Evolutionary conservation across 805 yeast genomes (phyloP).

Genomic region (Kodamaea sagamina): DNA sequence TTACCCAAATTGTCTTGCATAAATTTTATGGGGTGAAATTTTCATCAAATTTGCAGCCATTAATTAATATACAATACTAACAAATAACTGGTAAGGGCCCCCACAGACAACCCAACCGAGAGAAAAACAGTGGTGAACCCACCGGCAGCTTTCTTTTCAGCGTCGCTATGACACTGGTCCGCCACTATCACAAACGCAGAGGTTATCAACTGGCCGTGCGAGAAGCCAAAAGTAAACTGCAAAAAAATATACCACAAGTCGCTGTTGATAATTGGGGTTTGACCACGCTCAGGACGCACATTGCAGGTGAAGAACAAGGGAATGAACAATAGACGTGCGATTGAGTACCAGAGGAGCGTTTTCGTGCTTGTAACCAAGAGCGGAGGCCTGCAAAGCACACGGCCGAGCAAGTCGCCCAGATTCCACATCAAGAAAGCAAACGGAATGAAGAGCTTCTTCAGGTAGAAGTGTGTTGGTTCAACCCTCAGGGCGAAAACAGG

Average conservation of each 20-base stretch:
- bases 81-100: constrained; percentile 62
- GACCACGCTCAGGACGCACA: constrained; percentile 39
- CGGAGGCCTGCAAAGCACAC: constrained; percentile 54
- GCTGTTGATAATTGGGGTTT: constrained; percentile 45
- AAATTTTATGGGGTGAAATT: too few relatives aligned
- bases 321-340: constrained; percentile 57
- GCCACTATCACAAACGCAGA: constrained; percentile 78
- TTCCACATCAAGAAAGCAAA: constrained; percentile 85
- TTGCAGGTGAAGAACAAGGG: constrained; percentile 76
- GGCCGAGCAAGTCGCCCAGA: constrained; percentile 79
- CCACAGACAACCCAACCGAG: constrained; percentile 75
- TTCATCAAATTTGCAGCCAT: not conserved
- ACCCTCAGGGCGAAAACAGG: constrained; percentile 86
- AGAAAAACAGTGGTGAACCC: constrained; percentile 84
- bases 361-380: constrained; percentile 44
- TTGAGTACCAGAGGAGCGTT: constrained; percentile 53
- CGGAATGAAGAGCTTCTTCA: constrained; percentile 63
- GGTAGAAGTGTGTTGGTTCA: constrained; percentile 51
- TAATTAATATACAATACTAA: not conserved
- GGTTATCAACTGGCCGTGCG: constrained; percentile 84
- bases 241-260: constrained; percentile 67
- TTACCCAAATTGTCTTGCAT: too few relatives aligned
- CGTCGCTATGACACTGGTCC: constrained; percentile 54
- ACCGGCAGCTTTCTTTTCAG: constrained; percentile 88
- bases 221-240: constrained; percentile 78